phyloP scores from a whole-genome alignment of 202 grass and related monocot species.

The Cymbopogon flexuosus region DNA sequence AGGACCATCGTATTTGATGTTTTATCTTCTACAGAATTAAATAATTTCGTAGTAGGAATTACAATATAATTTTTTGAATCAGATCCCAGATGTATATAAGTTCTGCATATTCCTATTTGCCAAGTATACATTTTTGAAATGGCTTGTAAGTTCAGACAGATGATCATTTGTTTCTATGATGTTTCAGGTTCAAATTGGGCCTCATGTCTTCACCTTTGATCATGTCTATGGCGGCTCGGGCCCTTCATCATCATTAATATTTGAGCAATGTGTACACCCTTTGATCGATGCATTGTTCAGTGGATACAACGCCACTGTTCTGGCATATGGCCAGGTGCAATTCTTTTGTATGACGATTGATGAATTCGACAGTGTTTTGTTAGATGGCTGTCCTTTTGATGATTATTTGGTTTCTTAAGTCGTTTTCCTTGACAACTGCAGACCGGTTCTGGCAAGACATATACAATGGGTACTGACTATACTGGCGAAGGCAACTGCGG shows the following conservation, averaged over 20 bases:
- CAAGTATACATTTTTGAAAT: background rate
- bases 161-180: background rate
- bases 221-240: slow-evolving; percentile 23
- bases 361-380: background rate
- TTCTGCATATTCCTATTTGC: background rate
- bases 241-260: too few relatives aligned
- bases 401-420: slow-evolving; percentile 9
- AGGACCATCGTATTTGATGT: background rate
- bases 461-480: slow-evolving; percentile 92
- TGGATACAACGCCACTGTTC: slow-evolving; percentile 88
- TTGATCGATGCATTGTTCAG: slow-evolving; percentile 67
- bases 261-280: slow-evolving; percentile 53
- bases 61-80: background rate
- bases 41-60: slow-evolving; percentile 1
- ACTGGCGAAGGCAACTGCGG: slow-evolving; percentile 52
- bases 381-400: background rate
- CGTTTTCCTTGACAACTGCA: slow-evolving; percentile 34
- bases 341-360: background rate
- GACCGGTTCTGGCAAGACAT: slow-evolving; percentile 96
- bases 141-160: background rate
- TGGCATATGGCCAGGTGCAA: slow-evolving; percentile 87
- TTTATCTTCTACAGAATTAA: background rate
- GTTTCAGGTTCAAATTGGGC: slow-evolving; percentile 82
- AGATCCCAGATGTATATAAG: background rate
- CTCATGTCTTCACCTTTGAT: slow-evolving; percentile 80